phyloP scores from a whole-genome alignment of 2,329 filamentous ascomycete genomes.

The Raffaelea deltoideospora region DNA sequence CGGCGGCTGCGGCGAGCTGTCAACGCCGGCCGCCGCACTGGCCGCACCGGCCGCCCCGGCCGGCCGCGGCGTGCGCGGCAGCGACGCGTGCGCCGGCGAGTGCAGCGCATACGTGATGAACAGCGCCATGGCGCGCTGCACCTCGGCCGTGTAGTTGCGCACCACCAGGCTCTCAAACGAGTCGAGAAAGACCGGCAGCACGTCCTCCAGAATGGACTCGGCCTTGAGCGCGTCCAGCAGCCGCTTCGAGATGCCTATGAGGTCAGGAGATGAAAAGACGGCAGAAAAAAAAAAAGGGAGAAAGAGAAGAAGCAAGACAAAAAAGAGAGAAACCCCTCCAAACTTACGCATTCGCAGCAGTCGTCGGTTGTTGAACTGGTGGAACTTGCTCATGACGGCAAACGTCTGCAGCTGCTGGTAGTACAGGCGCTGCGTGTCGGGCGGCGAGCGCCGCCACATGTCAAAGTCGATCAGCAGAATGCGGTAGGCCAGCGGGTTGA shows the following conservation, averaged over 20 bases:
- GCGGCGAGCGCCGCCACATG: slow-evolving; percentile 71
- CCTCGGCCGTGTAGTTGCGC: slow-evolving; percentile 68
- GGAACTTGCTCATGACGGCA: slow-evolving; percentile 77
- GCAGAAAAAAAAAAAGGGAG: neutral
- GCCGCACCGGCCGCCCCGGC: slow-evolving; percentile 3
- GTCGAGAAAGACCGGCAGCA: slow-evolving; percentile 60
- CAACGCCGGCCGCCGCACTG: slow-evolving; percentile 9
- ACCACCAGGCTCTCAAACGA: slow-evolving; percentile 69
- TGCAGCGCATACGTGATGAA: slow-evolving; percentile 92
- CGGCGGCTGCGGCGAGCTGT: slow-evolving; percentile 15
- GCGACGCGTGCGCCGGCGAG: slow-evolving; percentile 20
- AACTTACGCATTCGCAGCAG: slow-evolving; percentile 76
- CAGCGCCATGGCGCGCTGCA: slow-evolving; percentile 72
- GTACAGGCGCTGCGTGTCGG: slow-evolving; percentile 71
- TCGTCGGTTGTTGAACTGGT: slow-evolving; percentile 79
- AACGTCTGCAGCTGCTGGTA: slow-evolving; percentile 87
- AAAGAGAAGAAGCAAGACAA: neutral
- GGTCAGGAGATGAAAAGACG: neutral
- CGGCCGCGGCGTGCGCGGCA: slow-evolving; percentile 36
- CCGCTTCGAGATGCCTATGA: slow-evolving; percentile 69
- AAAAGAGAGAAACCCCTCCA: slow-evolving; percentile 5
- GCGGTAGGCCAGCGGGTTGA: slow-evolving; percentile 88
- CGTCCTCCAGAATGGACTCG: slow-evolving; percentile 57
- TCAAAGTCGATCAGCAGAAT: slow-evolving; percentile 86
- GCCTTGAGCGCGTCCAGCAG: slow-evolving; percentile 81